These are phyloP conservation scores for Apophysomyces variabilis DNA, from an alignment of 371 early-diverging fungal genomes.

Conservation along the genomic window DNA sequence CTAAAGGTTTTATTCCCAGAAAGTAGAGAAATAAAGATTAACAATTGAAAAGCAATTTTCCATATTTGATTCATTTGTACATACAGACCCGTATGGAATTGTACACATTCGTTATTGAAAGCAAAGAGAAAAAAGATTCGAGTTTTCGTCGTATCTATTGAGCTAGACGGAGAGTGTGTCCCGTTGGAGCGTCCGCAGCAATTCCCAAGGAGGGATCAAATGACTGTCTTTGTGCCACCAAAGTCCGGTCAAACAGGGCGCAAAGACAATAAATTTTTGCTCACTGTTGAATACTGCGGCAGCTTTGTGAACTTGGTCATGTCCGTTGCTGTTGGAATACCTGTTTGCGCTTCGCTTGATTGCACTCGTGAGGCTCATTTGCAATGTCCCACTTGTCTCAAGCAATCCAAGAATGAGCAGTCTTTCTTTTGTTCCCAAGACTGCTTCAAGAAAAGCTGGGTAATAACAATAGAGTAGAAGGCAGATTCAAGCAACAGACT, in stretches of 20 bases:
- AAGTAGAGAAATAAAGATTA: neutral
- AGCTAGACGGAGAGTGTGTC: too few species aligned
- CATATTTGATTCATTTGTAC: too few species aligned
- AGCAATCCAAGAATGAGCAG: slow-evolving; percentile 61
- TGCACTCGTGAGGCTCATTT: slow-evolving; percentile 81
- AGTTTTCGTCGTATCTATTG: too few species aligned
- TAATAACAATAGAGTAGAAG: slow-evolving; percentile 14
- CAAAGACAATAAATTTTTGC: neutral
- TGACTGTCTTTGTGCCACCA: too few species aligned
- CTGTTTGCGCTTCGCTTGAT: slow-evolving; percentile 39
- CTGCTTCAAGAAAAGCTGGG: slow-evolving; percentile 90
- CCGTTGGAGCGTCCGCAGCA: too few species aligned
- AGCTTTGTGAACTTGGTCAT: neutral
- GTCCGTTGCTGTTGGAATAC: neutral
- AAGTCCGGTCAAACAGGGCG: neutral
- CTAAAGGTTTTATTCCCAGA: neutral
- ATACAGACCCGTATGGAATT: too few species aligned
- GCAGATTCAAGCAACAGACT: neutral
- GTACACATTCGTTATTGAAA: too few species aligned
- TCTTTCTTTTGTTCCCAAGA: slow-evolving; percentile 88
- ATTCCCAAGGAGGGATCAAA: too few species aligned
- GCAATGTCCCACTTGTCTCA: slow-evolving; percentile 91
- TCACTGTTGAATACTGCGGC: neutral
- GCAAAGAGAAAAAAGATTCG: too few species aligned
- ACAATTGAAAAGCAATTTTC: too few species aligned